Percentiles rank a stretch among this genome's conserved stretches.
Conservation (phyloP, 2,329 filamentous ascomycete species). For the Colletotrichum sp. region DNA sequence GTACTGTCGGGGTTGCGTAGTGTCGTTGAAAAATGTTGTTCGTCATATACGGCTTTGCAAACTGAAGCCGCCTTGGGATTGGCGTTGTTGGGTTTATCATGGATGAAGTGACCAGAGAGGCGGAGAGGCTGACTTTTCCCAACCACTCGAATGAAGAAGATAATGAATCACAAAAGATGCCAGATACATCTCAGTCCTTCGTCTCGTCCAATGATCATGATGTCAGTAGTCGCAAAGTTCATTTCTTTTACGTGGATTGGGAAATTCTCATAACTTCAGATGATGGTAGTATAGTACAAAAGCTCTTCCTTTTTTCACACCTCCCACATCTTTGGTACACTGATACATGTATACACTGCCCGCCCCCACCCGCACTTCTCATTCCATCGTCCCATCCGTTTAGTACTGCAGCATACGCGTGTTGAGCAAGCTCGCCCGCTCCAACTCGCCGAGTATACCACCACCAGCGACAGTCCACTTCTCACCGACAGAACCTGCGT, state of each 20-base stretch:
- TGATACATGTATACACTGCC: constrained; percentile 8
- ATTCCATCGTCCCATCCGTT: background rate
- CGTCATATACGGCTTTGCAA: background rate
- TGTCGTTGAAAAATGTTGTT: background rate
- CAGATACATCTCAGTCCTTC: background rate
- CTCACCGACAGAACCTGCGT: constrained; percentile 75
- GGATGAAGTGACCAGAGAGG: background rate
- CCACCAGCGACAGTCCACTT: constrained; percentile 85
- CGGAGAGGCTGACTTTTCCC: background rate
- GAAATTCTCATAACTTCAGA: background rate
- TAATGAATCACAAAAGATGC: background rate
- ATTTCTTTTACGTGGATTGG: background rate
- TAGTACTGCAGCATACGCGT: constrained; percentile 40
- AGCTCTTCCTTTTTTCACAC: background rate
- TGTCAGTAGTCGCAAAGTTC: background rate
- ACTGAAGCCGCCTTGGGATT: background rate
- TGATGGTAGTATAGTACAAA: constrained; percentile 17
- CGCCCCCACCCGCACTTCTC: background rate
- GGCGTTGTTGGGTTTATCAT: background rate
- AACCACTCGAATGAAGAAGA: background rate
- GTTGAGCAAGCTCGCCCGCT: constrained; percentile 64
- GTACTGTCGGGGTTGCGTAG: background rate
- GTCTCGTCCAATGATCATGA: background rate
- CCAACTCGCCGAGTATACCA: constrained; percentile 86
- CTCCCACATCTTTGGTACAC: constrained; percentile 10